phyloP scores from a whole-genome alignment of 306 rosid genomes.

The Medicago ruthenica region DNA sequence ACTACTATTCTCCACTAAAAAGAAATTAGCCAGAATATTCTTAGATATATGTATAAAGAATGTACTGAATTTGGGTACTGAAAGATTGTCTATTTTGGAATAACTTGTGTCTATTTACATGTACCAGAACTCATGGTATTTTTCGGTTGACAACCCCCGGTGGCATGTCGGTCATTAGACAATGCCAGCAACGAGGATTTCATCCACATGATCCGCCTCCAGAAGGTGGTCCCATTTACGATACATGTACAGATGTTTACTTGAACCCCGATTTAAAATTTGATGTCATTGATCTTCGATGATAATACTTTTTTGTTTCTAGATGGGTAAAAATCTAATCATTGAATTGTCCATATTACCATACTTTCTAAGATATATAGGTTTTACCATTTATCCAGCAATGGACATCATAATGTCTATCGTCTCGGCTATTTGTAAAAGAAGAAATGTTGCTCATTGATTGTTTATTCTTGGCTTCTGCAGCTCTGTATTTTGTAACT shows the following conservation, averaged over 20 bases:
- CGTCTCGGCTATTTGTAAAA: conserved; percentile 44
- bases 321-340: conserved; percentile 18
- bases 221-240: conserved; percentile 89
- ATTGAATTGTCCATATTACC: conserved; percentile 54
- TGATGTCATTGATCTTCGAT: conserved; percentile 93
- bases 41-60: neutral
- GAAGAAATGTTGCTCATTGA: conserved; percentile 1
- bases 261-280: conserved; percentile 81
- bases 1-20: conserved; percentile 9
- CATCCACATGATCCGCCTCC: conserved; percentile 86
- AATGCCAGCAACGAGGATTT: conserved; percentile 93
- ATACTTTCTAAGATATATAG: conserved; percentile 32
- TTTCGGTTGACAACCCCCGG: conserved; percentile 90
- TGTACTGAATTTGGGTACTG: neutral
- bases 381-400: conserved; percentile 34
- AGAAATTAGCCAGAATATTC: conserved; percentile 8
- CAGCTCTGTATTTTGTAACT: conserved; percentile 5
- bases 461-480: conserved; percentile 2
- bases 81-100: conserved; percentile 31
- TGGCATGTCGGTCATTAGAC: conserved; percentile 87
- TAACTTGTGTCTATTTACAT: conserved; percentile 30
- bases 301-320: conserved; percentile 34
- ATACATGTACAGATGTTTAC: conserved; percentile 85
- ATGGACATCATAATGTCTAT: conserved; percentile 24
- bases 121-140: conserved; percentile 85